A percentile compares a stretch with the other conserved stretches of the same genome.
Conservation (phyloP, 164 flowering plant species). For the Piper betle region DNA sequence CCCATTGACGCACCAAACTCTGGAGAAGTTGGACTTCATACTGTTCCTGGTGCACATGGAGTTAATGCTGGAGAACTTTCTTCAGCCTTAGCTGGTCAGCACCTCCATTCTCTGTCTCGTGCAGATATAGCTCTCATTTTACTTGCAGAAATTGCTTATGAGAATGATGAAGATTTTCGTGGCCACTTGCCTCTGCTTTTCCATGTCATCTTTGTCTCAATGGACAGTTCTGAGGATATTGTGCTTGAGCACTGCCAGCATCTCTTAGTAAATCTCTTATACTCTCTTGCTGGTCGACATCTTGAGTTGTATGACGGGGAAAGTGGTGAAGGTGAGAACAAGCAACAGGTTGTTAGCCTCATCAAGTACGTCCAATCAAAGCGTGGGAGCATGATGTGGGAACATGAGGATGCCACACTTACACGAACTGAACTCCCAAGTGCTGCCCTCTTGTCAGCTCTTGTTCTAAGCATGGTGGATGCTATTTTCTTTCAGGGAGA, state of each 20-base stretch:
- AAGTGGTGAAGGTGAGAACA: constrained; percentile 89
- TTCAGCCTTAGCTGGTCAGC: constrained; percentile 95
- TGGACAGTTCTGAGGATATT: constrained; percentile 98
- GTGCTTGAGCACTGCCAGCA: constrained; percentile 98
- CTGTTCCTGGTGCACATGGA: constrained; percentile 51
- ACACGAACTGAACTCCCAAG: constrained; percentile 78
- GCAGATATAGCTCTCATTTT: constrained; percentile 96
- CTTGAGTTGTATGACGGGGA: constrained; percentile 93
- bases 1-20: constrained; percentile 92
- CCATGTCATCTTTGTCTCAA: constrained; percentile 93
- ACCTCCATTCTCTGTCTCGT: constrained; percentile 83
- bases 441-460: constrained; percentile 92
- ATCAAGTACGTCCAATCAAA: constrained; percentile 98
- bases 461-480: constrained; percentile 98
- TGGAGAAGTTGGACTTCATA: constrained; percentile 75
- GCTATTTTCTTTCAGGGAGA: constrained; percentile 99
- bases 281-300: constrained; percentile 95
- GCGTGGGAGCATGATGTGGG: constrained; percentile 99
- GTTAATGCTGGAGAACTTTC: constrained; percentile 90
- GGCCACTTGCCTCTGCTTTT: constrained; percentile 90
- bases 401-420: constrained; percentile 91
- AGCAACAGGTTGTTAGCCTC: constrained; percentile 93
- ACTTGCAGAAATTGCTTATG: constrained; percentile 96
- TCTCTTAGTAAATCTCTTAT: constrained; percentile 83
- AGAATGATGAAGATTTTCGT: constrained; percentile 95